These are phyloP conservation scores for Astragalus glycyphyllos DNA, from an alignment of 306 rosid genomes.

Conservation along the genomic window DNA sequence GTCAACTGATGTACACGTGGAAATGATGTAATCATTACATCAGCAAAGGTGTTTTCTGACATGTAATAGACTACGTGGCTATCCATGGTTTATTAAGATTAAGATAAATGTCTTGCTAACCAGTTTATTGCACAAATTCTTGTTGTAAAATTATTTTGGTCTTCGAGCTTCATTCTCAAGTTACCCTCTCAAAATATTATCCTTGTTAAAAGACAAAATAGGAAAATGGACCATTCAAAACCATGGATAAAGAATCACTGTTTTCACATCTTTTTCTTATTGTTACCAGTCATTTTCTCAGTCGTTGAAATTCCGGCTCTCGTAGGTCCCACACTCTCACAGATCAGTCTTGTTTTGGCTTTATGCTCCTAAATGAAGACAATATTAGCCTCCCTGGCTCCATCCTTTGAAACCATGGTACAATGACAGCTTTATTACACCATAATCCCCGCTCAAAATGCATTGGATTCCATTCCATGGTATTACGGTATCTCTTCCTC, in stretches of 20 bases:
- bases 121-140: no score
- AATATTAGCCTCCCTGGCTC: neutral
- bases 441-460: neutral
- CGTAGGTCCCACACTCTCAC: neutral
- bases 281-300: neutral
- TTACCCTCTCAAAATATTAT: no score
- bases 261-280: neutral
- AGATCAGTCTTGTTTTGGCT: neutral
- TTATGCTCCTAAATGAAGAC: constrained; percentile 14
- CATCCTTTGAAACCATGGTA: neutral
- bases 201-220: neutral
- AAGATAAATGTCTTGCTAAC: no score
- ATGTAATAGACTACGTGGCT: no score
- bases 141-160: no score
- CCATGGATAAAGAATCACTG: neutral
- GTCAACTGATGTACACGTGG: no score
- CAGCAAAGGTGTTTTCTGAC: no score
- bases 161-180: neutral
- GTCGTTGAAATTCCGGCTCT: neutral
- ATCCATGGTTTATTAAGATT: no score
- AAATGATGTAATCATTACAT: no score
- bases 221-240: neutral
- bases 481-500: neutral
- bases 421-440: neutral
- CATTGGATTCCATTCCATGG: neutral